Conservation (phyloP, 2,329 filamentous ascomycete species). For the Fusarium penzigii region DNA sequence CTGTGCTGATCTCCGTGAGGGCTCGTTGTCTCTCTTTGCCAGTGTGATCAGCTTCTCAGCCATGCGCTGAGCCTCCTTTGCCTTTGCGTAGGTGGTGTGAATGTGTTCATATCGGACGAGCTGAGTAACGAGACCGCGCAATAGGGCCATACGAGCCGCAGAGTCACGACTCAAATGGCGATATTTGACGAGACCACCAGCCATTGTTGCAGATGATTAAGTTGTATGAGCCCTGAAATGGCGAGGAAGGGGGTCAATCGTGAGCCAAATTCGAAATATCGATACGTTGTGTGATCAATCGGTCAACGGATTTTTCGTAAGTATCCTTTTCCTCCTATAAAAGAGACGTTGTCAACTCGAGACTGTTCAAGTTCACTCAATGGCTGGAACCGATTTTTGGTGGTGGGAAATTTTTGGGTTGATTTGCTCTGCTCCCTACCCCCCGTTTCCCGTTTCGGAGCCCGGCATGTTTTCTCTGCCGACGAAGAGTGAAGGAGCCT, state of each 20-base stretch:
- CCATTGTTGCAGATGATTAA: conserved; percentile 58
- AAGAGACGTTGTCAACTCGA: no score
- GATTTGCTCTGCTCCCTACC: no score
- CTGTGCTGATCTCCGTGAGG: conserved; percentile 72
- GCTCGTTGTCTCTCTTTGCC: conserved; percentile 89
- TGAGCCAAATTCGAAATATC: no score
- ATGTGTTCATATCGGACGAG: conserved; percentile 93
- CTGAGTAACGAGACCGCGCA: conserved; percentile 94
- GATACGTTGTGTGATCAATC: background rate
- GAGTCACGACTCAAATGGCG: conserved; percentile 85
- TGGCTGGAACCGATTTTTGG: conserved; percentile 23
- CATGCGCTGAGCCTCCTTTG: conserved; percentile 91
- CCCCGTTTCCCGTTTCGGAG: conserved; percentile 18
- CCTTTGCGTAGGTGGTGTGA: conserved; percentile 92
- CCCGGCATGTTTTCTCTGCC: conserved; percentile 31
- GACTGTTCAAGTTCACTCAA: no score
- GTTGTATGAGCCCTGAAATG: background rate
- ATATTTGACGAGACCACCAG: conserved; percentile 83
- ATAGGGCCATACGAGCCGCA: conserved; percentile 84
- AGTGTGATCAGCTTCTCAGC: conserved; percentile 94
- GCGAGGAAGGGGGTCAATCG: background rate
- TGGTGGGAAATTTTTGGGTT: conserved; percentile 37
- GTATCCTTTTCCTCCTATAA: no score
- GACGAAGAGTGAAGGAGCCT: conserved; percentile 19
- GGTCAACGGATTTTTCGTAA: no score